Conservation (phyloP, 345 rosid species). For the Salix suchowensis region DNA sequence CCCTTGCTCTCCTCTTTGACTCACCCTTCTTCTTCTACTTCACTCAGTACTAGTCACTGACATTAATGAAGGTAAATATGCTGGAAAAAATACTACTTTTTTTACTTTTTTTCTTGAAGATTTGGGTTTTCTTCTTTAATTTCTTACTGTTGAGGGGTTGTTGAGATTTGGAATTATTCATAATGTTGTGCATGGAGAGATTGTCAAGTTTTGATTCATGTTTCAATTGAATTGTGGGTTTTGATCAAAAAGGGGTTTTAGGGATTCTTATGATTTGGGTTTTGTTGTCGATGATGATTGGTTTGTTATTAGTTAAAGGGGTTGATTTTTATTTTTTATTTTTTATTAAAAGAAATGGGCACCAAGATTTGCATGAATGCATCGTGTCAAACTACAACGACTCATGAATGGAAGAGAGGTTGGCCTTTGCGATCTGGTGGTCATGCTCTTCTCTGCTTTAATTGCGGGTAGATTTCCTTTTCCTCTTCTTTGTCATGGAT, state of each 20-base stretch:
- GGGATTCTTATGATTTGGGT: not conserved
- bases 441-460: conserved; percentile 65
- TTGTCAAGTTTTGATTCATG: not conserved
- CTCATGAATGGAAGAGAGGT: conserved; percentile 72
- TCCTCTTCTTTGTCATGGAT: not conserved
- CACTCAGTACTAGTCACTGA: not conserved
- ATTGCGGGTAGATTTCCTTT: conserved; percentile 61
- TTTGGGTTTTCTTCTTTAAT: not conserved
- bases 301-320: not conserved
- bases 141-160: too few relatives aligned
- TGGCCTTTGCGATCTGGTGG: conserved; percentile 88
- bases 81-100: not conserved
- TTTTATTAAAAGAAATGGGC: conserved; percentile 29
- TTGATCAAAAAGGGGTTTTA: conserved; percentile 2
- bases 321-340: conserved; percentile 2
- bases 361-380: conserved; percentile 79
- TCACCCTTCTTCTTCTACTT: not conserved
- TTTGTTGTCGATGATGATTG: not conserved
- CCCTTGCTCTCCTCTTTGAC: not conserved
- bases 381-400: conserved; percentile 43
- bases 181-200: not conserved
- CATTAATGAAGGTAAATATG: not conserved
- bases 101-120: not conserved
- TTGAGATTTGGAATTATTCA: not conserved
- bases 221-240: conserved; percentile 2